Base-by-base conservation (phyloP, 164 flowering plant species). In the Vitis labrusca region DNA sequence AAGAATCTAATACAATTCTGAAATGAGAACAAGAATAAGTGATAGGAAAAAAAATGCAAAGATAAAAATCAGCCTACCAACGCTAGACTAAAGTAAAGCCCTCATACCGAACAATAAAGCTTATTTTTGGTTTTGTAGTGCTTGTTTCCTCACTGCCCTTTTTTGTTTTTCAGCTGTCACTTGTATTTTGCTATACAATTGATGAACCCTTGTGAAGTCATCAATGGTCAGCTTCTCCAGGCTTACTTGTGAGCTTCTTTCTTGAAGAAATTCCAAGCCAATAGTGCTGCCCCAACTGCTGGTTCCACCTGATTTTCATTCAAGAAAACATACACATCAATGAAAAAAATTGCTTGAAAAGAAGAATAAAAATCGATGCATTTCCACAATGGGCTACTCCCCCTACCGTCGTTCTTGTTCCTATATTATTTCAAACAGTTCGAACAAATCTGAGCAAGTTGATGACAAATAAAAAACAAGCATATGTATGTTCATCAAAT, bases 251-350 rank as follows among this genome's bases (percentile, higher is more conserved):
- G 73, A 9, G 61, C 74, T 76, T 87, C 90, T 79, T 84, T 84
- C 84, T 77, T 74, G 37, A 81, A 71, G 63, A 69, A 79, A 67
- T 86, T 91, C 94, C 90, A 88, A 1, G 99, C 99, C 37, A 92
- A 76, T 76, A 91, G 79, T 16, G 99, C 97, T 48, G 99, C 99
- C 48, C 99, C 99, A 15, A 89, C 85, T 1, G 99, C 99, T 67
- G 99, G 99, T 73, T 94, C 99, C 68, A 92, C 94, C 99, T 92
- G 82, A 32, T 11, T 6, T 15, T 10, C 10, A 48, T 59, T 32
- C 48, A 30, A 52, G 16, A 23, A 23, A 23, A 23, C 14, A 9
- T 7, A 14, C 8, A 27, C 30, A 30, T 3, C 6, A 15, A 16
- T 58, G 48, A 27, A 19, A 47, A 61, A 23, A 27, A 23, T 1